These are phyloP conservation scores for Rhododendron ferrugineum DNA, from an alignment of 148 eudicot genomes.

Conservation along the genomic window DNA sequence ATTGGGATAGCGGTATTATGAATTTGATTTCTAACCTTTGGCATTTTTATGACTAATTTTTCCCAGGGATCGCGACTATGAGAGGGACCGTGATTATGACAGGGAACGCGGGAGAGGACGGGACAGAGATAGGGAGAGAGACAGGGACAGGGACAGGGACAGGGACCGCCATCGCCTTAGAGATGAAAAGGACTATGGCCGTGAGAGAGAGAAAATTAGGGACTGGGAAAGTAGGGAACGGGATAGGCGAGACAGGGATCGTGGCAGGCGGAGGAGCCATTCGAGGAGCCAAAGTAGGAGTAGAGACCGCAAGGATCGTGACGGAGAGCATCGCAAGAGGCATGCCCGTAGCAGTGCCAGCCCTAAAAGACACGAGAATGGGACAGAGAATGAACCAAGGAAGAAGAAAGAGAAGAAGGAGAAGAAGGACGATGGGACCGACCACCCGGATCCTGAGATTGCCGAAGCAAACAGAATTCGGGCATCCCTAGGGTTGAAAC, in stretches of 20 bases:
- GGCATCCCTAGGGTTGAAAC: constrained; percentile 67
- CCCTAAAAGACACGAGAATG: constrained; percentile 57
- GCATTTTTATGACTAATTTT: constrained; percentile 8
- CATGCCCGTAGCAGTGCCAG: constrained; percentile 53
- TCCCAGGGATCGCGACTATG: constrained; percentile 51
- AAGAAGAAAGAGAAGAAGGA: constrained; percentile 60
- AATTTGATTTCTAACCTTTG: not conserved
- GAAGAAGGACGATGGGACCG: constrained; percentile 87
- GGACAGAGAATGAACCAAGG: constrained; percentile 46
- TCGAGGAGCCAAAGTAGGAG: constrained; percentile 94
- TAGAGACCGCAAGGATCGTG: constrained; percentile 65
- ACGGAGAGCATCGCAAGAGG: constrained; percentile 53
- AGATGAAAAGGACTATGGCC: constrained; percentile 63
- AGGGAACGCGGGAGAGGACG: constrained; percentile 45
- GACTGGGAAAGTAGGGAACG: constrained; percentile 61
- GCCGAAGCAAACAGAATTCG: constrained; percentile 75
- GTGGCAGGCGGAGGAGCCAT: constrained; percentile 70
- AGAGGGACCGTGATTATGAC: constrained; percentile 50
- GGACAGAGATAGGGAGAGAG: constrained; percentile 33
- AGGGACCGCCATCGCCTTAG: constrained; percentile 54
- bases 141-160: constrained; percentile 36
- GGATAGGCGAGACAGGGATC: constrained; percentile 73
- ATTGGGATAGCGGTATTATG: not conserved
- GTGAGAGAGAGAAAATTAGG: constrained; percentile 59
- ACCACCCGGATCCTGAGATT: constrained; percentile 95